Evolutionary conservation across 75 land plant species (phyloP).

Genomic region (Chamaecyparis obtusa): DNA sequence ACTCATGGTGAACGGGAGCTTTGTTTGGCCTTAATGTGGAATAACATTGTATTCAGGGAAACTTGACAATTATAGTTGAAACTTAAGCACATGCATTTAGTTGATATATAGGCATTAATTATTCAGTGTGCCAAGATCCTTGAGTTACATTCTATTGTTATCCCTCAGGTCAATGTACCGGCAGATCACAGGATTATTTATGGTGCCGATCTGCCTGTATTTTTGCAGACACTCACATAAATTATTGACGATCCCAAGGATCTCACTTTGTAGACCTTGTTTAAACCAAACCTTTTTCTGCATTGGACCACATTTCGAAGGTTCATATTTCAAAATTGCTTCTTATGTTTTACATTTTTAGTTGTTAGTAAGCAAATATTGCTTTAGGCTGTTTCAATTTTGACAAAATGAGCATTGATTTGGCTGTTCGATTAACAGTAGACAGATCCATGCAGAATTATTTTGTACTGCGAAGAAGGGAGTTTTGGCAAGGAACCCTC

Average conservation of each 20-base stretch:
- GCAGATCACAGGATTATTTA: constrained; percentile 91
- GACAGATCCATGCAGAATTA: background rate
- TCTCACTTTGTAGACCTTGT: constrained; percentile 48
- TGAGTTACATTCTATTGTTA: background rate
- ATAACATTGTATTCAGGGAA: background rate
- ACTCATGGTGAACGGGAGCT: background rate
- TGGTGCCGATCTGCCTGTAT: constrained; percentile 79
- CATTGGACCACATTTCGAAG: background rate
- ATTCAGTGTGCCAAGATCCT: background rate
- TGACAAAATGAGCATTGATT: background rate
- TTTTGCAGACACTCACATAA: constrained; percentile 77
- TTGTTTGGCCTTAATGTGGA: background rate
- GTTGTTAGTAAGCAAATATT: background rate
- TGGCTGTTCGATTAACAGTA: background rate
- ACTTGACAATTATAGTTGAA: too few relatives aligned
- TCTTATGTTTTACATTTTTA: background rate
- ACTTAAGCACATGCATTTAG: background rate
- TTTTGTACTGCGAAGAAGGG: background rate
- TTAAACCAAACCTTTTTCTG: background rate
- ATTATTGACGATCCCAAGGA: constrained; percentile 78
- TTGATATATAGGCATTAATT: background rate
- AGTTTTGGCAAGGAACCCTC: background rate
- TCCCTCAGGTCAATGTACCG: constrained; percentile 78
- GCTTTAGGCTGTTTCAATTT: background rate
- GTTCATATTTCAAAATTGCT: background rate